Evolutionary conservation across 179 eudicot species (phyloP).

Genomic region (Silene noctiflora): DNA sequence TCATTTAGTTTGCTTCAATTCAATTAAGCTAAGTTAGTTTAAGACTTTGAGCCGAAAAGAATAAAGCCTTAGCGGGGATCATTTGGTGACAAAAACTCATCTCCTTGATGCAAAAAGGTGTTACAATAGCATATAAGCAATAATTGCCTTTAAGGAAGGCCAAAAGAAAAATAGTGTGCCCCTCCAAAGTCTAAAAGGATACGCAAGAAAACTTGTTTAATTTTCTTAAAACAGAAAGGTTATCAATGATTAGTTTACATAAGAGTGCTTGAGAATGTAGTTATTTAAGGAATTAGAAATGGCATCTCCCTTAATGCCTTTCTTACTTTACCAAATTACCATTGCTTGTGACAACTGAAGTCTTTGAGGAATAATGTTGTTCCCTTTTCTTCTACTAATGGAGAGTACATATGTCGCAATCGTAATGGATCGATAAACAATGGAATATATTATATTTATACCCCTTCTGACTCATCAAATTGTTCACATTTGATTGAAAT

Average conservation of each 20-base stretch:
- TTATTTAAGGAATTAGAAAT: slow-evolving; percentile 13
- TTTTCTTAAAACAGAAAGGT: slow-evolving; percentile 23
- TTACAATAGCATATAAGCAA: slow-evolving; percentile 10
- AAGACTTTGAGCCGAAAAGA: too few species aligned
- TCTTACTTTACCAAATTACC: slow-evolving; percentile 14
- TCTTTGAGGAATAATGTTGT: slow-evolving; percentile 18
- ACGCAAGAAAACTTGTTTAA: neutral
- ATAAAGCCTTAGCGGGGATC: too few species aligned
- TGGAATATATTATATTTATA: too few species aligned
- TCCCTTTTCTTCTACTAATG: slow-evolving; percentile 14
- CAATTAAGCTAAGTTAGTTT: too few species aligned
- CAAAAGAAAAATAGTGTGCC: slow-evolving; percentile 1
- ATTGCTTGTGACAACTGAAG: slow-evolving; percentile 20
- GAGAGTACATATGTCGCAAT: neutral
- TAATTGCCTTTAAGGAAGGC: slow-evolving; percentile 12
- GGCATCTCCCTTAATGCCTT: slow-evolving; percentile 15
- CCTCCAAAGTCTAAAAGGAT: slow-evolving; percentile 20
- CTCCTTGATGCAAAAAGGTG: too few species aligned
- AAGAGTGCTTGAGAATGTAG: slow-evolving; percentile 19
- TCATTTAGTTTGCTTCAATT: too few species aligned
- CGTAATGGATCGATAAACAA: too few species aligned
- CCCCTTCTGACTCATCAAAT: too few species aligned
- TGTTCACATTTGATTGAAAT: too few species aligned
- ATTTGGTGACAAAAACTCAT: too few species aligned
- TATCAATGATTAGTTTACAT: slow-evolving; percentile 7